Percentiles rank a stretch among this genome's conserved stretches.
Conservation (phyloP, 257 asterid genomes). For the Capsicum chinense region DNA sequence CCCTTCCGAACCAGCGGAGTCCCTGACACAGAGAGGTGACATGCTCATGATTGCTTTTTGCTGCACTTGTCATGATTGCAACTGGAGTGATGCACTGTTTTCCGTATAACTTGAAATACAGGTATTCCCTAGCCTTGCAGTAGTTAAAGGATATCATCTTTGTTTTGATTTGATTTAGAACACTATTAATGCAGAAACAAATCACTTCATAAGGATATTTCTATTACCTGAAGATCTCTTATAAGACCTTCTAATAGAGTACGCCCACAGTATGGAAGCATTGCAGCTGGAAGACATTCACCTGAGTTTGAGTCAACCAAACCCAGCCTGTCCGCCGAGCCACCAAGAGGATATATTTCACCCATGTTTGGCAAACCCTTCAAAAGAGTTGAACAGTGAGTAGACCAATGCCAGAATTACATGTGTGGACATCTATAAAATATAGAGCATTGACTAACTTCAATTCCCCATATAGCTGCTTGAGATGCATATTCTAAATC, state of each 20-base stretch:
- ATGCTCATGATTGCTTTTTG: slow-evolving; percentile 80
- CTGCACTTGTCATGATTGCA: slow-evolving; percentile 98
- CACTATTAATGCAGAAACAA: slow-evolving; percentile 16
- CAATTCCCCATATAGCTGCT: slow-evolving; percentile 96
- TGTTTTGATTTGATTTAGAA: slow-evolving; percentile 23
- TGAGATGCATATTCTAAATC: slow-evolving; percentile 82
- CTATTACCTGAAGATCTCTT: slow-evolving; percentile 94
- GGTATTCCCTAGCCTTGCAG: slow-evolving; percentile 92
- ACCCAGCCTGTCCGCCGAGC: slow-evolving; percentile 97
- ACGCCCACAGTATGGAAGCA: slow-evolving; percentile 98
- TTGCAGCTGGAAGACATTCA: slow-evolving; percentile 98
- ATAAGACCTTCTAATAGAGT: slow-evolving; percentile 94
- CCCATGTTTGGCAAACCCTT: slow-evolving; percentile 99
- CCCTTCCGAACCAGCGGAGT: slow-evolving; percentile 94
- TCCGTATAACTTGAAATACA: slow-evolving; percentile 92
- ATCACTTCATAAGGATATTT: slow-evolving; percentile 26
- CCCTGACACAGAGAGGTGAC: slow-evolving; percentile 74
- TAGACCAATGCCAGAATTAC: slow-evolving; percentile 36
- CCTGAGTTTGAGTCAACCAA: slow-evolving; percentile 86
- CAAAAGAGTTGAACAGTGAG: slow-evolving; percentile 48
- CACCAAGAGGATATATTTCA: slow-evolving; percentile 98
- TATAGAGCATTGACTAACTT: slow-evolving; percentile 61
- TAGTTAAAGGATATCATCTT: slow-evolving; percentile 40
- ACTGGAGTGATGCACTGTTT: slow-evolving; percentile 95
- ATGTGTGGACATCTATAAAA: slow-evolving; percentile 16